Base-by-base conservation (phyloP, 2,329 filamentous ascomycete genomes). In the Colletotrichum abscissum region DNA sequence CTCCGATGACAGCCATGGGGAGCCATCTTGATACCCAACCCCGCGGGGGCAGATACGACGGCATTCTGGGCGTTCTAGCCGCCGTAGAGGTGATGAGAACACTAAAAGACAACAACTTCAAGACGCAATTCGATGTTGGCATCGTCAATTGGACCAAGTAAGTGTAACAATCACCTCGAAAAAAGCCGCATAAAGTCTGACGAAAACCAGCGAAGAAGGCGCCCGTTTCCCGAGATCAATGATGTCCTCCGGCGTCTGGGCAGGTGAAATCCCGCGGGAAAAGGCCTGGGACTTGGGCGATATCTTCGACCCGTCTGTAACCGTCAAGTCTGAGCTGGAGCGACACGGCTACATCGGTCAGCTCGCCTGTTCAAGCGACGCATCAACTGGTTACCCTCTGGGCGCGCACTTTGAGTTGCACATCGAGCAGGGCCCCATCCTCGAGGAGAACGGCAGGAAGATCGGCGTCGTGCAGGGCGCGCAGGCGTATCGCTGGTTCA, bases 391-490 rank as follows among this genome's bases (percentile, higher is more conserved):
- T 2, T 75, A 69, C 26, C 92, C 92, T 0, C 90, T 94, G 82
- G 92, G 89, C 1, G 93, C 92, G 1, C 93, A 96, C 80, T 95
- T 96, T 78, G 94, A 96, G 81, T 86, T 97, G 11, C 94, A 97
- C 79, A 96, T 96, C 66, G 94, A 97, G 80, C 95, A 97, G 80
- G 94, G 94, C 0, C 93, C 94, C 0, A 89, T 94, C 42, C 87
- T 97, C 1, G 91, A 95, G 78, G 87, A 87, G 19, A 86, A 88
- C 33, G 83, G 86, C 30, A 87, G 91, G 75, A 91, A 91, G 67
- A 88, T 96, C 64, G 92, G 92, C 26, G 88, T 94, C 7, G 93
- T 95, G 5, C 88, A 89, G 38, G 93, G 92, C 2, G 93, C 93
- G 1, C 93, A 95, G 79, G 92, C 92, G 5, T 95, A 94, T 80